phyloP scores from a whole-genome alignment of 75 land plant genomes.

The Pinus tabuliformis region DNA sequence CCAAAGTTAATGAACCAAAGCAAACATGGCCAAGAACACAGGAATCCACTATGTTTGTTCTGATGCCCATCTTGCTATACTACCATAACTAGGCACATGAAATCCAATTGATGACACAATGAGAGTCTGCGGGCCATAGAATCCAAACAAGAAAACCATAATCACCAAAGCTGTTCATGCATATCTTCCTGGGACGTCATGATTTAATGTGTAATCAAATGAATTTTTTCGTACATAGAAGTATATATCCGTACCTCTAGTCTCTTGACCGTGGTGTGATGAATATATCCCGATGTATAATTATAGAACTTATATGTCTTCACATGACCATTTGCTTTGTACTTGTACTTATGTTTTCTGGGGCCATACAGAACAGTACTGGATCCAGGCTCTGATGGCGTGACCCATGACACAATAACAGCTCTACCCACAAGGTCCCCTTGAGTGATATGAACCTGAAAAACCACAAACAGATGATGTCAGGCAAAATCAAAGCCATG shows the following conservation, averaged over 20 bases:
- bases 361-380: constrained; percentile 28
- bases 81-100: background rate
- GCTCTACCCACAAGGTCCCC: constrained; percentile 37
- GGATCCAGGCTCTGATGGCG: constrained; percentile 20
- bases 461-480: background rate
- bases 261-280: constrained; percentile 31
- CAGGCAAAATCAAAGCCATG: background rate
- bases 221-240: too few species aligned
- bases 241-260: constrained; percentile 26
- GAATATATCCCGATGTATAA: constrained; percentile 53
- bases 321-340: constrained; percentile 15
- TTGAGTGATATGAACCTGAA: constrained; percentile 45
- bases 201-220: too few species aligned
- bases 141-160: background rate
- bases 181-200: background rate
- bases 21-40: background rate
- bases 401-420: constrained; percentile 46
- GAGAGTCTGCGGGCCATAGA: background rate
- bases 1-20: background rate
- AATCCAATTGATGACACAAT: background rate
- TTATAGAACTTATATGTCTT: constrained; percentile 32
- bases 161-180: background rate
- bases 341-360: constrained; percentile 7
- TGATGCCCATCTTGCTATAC: too few species aligned
- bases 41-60: too few species aligned